These are phyloP conservation scores for Coniferiporia sulphurascens DNA, from an alignment of 1,284 basidiomycete genomes.

Conservation along the genomic window DNA sequence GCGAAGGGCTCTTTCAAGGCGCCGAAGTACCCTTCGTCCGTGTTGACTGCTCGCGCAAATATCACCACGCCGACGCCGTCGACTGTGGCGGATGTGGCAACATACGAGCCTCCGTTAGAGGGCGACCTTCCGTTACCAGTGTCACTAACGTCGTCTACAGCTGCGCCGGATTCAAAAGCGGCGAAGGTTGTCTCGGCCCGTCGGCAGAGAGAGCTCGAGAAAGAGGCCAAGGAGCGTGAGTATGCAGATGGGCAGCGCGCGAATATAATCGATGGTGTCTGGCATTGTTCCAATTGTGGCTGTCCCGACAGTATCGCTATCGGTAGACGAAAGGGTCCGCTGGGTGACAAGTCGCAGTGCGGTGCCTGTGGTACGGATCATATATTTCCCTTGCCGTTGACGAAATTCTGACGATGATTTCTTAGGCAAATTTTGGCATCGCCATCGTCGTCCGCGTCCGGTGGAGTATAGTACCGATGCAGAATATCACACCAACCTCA, in stretches of 20 bases:
- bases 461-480: constrained; percentile 73
- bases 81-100: constrained; percentile 59
- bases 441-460: constrained; percentile 72
- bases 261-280: constrained; percentile 77
- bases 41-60: constrained; percentile 54
- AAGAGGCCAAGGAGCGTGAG: constrained; percentile 77
- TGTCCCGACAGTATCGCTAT: constrained; percentile 82
- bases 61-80: constrained; percentile 53
- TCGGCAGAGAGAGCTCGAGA: constrained; percentile 66
- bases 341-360: constrained; percentile 90
- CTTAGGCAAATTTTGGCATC: constrained; percentile 81
- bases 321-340: constrained; percentile 80
- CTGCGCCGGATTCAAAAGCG: constrained; percentile 42
- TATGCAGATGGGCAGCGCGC: constrained; percentile 77
- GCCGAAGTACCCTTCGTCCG: constrained; percentile 50
- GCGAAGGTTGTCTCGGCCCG: constrained; percentile 48
- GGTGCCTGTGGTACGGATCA: constrained; percentile 76
- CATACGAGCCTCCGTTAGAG: constrained; percentile 52
- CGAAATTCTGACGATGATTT: constrained; percentile 13
- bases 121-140: constrained; percentile 47
- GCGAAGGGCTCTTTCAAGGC: constrained; percentile 69
- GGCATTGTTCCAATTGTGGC: constrained; percentile 92
- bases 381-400: constrained; percentile 6
- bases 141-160: constrained; percentile 28
- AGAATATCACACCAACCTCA: constrained; percentile 58